A percentile compares a stretch with the other conserved stretches of the same genome.
Evolutionary conservation across 2,329 filamentous ascomycete species (phyloP).

Genomic region (Hypoxylon sp.): DNA sequence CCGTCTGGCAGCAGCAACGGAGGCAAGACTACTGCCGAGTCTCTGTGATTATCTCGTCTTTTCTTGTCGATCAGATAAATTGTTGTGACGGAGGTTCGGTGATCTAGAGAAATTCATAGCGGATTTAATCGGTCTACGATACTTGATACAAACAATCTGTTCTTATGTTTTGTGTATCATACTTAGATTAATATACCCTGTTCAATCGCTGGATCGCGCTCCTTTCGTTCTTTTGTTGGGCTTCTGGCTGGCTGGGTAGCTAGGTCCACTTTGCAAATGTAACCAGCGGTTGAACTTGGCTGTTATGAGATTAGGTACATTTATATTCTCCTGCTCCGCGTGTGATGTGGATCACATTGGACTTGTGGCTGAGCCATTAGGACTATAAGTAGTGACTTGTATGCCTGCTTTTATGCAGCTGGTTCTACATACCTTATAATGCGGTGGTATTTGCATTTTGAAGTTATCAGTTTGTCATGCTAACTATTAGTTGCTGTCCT

Average conservation of each 20-base stretch:
- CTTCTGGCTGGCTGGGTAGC: not conserved
- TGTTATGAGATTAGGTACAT: not conserved
- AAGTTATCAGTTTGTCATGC: not conserved
- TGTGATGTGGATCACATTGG: not conserved
- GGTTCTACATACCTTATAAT: not conserved
- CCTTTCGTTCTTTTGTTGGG: not conserved
- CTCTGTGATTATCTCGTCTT: conserved; percentile 26
- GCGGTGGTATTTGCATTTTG: not conserved
- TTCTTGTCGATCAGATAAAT: not conserved
- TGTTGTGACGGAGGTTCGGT: conserved; percentile 15
- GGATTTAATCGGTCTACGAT: conserved; percentile 13
- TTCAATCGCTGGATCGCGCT: conserved; percentile 33
- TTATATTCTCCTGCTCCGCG: not conserved
- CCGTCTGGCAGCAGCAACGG: conserved; percentile 12
- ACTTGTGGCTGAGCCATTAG: not conserved
- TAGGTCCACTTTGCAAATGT: not conserved
- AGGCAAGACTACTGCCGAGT: conserved; percentile 34
- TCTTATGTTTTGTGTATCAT: conserved; percentile 36
- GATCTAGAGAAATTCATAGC: conserved; percentile 4
- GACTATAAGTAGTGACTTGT: not conserved
- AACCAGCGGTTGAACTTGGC: not conserved
- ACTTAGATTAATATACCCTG: conserved; percentile 45
- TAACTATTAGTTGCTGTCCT: not conserved
- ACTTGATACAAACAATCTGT: conserved; percentile 17
- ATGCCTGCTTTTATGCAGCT: not conserved